Evolutionary conservation across 331 rosid genomes (phyloP).

Genomic region (Malus hybrid): DNA sequence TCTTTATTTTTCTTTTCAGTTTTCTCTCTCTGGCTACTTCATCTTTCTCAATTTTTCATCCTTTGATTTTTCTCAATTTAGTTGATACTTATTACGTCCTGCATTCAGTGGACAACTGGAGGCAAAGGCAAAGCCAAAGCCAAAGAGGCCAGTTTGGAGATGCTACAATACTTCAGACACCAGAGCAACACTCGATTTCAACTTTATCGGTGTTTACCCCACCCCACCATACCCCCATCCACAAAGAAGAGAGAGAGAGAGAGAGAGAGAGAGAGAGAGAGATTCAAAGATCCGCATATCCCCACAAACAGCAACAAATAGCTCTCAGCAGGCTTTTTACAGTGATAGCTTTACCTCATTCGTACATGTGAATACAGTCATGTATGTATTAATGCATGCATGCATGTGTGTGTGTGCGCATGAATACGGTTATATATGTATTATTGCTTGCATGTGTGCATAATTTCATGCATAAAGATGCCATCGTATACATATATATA

Average conservation of each 20-base stretch:
- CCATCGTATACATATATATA: background rate
- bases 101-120: background rate
- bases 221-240: background rate
- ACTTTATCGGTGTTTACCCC: slow-evolving; percentile 59
- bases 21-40: too few species aligned
- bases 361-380: slow-evolving; percentile 14
- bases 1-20: too few species aligned
- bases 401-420: background rate
- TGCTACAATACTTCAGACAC: slow-evolving; percentile 8
- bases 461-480: background rate
- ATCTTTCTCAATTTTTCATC: too few species aligned
- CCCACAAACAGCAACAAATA: slow-evolving; percentile 60
- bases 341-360: slow-evolving; percentile 40
- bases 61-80: too few species aligned
- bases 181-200: slow-evolving; percentile 19
- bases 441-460: background rate
- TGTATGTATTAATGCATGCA: background rate
- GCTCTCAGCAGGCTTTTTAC: slow-evolving; percentile 52
- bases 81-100: too few species aligned
- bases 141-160: background rate
- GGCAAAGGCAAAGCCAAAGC: background rate
- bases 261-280: background rate
- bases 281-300: slow-evolving; percentile 47
- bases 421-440: background rate
- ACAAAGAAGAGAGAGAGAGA: slow-evolving; percentile 16